A percentile compares a stretch with the other conserved stretches of the same genome.
Conservation (phyloP, 176 grass and related monocot species). For the Calamus simplicifolius region DNA sequence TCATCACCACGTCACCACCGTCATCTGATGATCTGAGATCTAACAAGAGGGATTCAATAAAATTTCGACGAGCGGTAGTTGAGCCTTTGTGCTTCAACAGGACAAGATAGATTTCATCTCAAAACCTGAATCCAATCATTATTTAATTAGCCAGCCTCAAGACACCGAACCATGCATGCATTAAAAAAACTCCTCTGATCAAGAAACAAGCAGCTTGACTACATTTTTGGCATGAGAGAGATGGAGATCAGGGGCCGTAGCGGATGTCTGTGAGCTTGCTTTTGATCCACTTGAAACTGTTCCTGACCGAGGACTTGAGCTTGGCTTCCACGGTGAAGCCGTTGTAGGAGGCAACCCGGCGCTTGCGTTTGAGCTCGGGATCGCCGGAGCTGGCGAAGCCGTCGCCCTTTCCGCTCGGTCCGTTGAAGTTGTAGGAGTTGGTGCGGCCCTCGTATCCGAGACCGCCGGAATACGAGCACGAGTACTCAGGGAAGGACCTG, state of each 20-base stretch:
- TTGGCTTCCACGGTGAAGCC: constrained; percentile 71
- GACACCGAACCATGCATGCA: too few relatives aligned
- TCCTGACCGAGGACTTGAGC: constrained; percentile 76
- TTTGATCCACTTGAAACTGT: constrained; percentile 98
- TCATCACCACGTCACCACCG: too few relatives aligned
- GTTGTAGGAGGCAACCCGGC: constrained; percentile 85
- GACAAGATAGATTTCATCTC: too few relatives aligned
- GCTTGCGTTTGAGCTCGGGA: constrained; percentile 85
- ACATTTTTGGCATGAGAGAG: too few relatives aligned
- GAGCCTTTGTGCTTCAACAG: too few relatives aligned
- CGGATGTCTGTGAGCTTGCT: constrained; percentile 70
- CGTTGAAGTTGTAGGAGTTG: constrained; percentile 90
- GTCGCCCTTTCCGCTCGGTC: constrained; percentile 37
- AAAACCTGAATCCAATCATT: too few relatives aligned
- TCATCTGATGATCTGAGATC: too few relatives aligned
- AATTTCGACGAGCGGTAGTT: too few relatives aligned
- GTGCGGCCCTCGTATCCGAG: background rate
- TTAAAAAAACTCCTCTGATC: too few relatives aligned
- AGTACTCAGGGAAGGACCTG: constrained; percentile 61
- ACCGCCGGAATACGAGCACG: constrained; percentile 50
- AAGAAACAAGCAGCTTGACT: too few relatives aligned
- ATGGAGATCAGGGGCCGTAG: constrained; percentile 24
- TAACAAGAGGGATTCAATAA: too few relatives aligned
- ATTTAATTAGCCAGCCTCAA: too few relatives aligned
- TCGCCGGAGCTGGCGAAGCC: constrained; percentile 31